phyloP scores from a whole-genome alignment of 1,284 basidiomycete species.

The Irpex sp. region DNA sequence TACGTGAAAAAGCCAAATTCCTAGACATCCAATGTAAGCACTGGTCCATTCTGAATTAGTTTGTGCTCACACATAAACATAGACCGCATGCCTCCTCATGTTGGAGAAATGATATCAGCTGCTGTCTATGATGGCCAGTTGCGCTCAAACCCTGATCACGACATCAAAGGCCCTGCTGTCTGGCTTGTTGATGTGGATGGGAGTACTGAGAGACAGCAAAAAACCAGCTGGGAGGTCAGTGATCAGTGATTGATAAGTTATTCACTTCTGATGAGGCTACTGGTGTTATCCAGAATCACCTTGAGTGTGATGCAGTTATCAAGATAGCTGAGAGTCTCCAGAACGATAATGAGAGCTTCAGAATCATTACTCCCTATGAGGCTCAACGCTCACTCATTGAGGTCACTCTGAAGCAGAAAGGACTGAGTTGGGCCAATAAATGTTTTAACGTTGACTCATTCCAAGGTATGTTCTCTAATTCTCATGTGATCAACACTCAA shows the following conservation, averaged over 20 bases:
- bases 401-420: slow-evolving; percentile 31
- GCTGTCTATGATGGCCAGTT: slow-evolving; percentile 54
- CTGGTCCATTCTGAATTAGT: slow-evolving; percentile 11
- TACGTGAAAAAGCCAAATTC: slow-evolving; percentile 30
- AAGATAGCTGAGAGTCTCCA: slow-evolving; percentile 42
- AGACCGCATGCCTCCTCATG: slow-evolving; percentile 77
- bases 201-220: slow-evolving; percentile 35
- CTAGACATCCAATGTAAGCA: slow-evolving; percentile 41
- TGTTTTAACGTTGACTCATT: slow-evolving; percentile 54
- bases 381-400: slow-evolving; percentile 45
- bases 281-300: slow-evolving; percentile 32
- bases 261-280: too few species aligned
- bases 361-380: slow-evolving; percentile 56
- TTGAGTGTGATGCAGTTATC: slow-evolving; percentile 36
- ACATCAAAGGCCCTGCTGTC: slow-evolving; percentile 34
- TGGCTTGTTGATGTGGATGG: slow-evolving; percentile 43
- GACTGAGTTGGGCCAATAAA: slow-evolving; percentile 36
- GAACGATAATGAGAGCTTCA: slow-evolving; percentile 33
- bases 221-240: slow-evolving; percentile 44
- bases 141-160: slow-evolving; percentile 26
- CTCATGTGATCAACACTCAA: slow-evolving; percentile 8
- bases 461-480: slow-evolving; percentile 26
- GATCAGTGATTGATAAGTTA: too few species aligned
- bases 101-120: slow-evolving; percentile 68
- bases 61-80: slow-evolving; percentile 1